Evolutionary conservation across 306 rosid genomes (phyloP).

Genomic region (Quercus parvula): DNA sequence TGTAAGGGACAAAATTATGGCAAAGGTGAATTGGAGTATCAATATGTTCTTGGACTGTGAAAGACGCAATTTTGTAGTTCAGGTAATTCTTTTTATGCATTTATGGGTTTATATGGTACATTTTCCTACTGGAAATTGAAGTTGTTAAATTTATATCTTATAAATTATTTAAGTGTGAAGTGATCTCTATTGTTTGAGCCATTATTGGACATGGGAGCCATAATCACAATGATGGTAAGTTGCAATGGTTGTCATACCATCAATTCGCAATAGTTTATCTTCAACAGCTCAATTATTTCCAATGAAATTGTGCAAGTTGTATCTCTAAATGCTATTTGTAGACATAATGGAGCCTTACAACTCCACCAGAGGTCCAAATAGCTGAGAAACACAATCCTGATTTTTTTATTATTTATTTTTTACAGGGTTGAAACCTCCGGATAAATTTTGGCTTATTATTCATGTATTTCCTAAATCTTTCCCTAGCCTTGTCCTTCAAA

Average conservation of each 20-base stretch:
- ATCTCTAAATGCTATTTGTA: background rate
- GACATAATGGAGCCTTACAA: background rate
- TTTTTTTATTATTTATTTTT: background rate
- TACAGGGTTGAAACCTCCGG: background rate
- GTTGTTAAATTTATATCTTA: background rate
- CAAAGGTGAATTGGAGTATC: conserved; percentile 61
- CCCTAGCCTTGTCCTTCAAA: too few species aligned
- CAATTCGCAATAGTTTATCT: background rate
- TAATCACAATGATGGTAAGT: background rate
- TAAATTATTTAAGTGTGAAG: background rate
- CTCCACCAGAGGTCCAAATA: background rate
- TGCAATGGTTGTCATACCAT: background rate
- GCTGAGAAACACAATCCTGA: background rate
- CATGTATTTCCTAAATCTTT: background rate
- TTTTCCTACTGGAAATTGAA: background rate
- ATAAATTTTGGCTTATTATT: background rate
- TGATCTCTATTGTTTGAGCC: background rate
- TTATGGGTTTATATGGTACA: background rate
- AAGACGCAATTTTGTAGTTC: conserved; percentile 84
- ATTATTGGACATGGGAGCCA: background rate
- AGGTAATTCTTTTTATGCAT: conserved; percentile 44
- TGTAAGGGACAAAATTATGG: conserved; percentile 66
- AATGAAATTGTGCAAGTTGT: background rate
- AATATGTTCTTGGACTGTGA: conserved; percentile 93
- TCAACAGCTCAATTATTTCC: background rate